A percentile compares a stretch with the other conserved stretches of the same genome.
phyloP scores from a whole-genome alignment of 176 grass and related monocot species.

The Cenchrus fungigraminus region DNA sequence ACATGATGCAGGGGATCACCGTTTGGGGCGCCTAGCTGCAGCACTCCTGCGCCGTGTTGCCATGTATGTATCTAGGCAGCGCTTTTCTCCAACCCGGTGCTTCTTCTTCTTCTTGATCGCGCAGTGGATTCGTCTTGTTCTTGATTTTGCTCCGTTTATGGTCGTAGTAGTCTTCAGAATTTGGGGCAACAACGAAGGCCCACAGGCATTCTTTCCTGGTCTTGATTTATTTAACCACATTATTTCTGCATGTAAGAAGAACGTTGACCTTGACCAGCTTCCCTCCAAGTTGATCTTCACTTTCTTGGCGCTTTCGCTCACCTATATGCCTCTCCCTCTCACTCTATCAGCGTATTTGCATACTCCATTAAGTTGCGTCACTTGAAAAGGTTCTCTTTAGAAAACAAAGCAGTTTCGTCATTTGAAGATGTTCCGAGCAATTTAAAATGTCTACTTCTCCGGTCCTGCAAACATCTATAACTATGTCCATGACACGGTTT shows the following conservation, averaged over 20 bases:
- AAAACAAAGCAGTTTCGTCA: neutral
- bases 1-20: conserved; percentile 93
- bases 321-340: conserved; percentile 13
- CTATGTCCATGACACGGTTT: neutral
- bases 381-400: neutral
- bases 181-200: neutral
- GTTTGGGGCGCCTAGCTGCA: conserved; percentile 58
- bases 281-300: conserved; percentile 20
- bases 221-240: neutral
- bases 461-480: neutral
- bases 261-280: conserved; percentile 39
- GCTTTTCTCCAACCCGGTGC: neutral
- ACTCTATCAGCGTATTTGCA: neutral
- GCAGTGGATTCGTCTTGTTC: conserved; percentile 31
- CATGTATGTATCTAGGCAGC: conserved; percentile 51
- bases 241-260: conserved; percentile 22
- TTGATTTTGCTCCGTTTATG: conserved; percentile 31
- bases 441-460: neutral
- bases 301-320: conserved; percentile 30
- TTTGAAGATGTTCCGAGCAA: neutral
- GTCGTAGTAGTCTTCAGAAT: conserved; percentile 27
- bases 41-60: neutral
- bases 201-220: conserved; percentile 6
- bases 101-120: conserved; percentile 37
- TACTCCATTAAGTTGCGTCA: neutral